Conservation (phyloP, 805 yeast genomes). For the Ogataea pignaliae region DNA sequence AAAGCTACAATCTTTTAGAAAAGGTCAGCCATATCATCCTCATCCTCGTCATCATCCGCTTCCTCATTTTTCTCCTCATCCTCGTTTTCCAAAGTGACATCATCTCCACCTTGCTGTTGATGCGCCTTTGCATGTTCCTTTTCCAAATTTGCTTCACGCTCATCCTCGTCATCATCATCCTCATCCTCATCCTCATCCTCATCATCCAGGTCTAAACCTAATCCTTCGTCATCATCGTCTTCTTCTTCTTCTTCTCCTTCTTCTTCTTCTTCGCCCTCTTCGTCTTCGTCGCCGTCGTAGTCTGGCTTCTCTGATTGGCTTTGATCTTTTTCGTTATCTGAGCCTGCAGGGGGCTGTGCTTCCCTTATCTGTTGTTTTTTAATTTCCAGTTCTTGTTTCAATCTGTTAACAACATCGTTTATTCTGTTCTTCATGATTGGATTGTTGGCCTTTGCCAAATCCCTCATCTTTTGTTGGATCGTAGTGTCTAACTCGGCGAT, state of each 20-base stretch:
- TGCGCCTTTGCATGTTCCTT: slow-evolving; percentile 19
- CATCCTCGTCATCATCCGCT: slow-evolving; percentile 29
- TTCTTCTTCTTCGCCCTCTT: slow-evolving; percentile 43
- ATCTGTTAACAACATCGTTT: slow-evolving; percentile 69
- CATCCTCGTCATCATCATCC: slow-evolving; percentile 19
- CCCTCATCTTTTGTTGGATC: slow-evolving; percentile 67
- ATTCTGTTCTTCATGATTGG: slow-evolving; percentile 86
- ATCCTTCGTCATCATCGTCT: slow-evolving; percentile 16
- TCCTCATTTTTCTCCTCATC: slow-evolving; percentile 30
- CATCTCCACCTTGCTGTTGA: slow-evolving; percentile 26
- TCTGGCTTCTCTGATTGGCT: slow-evolving; percentile 22
- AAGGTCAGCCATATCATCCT: slow-evolving; percentile 28
- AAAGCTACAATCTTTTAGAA: slow-evolving; percentile 9
- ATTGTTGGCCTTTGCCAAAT: slow-evolving; percentile 68
- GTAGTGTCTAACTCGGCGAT: slow-evolving; percentile 76
- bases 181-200: slow-evolving; percentile 25
- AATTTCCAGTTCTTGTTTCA: slow-evolving; percentile 76
- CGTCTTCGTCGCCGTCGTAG: slow-evolving; percentile 65
- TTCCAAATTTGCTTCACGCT: slow-evolving; percentile 24
- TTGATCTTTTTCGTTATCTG: slow-evolving; percentile 26
- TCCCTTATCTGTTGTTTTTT: slow-evolving; percentile 60
- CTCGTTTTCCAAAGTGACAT: slow-evolving; percentile 16
- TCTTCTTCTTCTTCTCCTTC: slow-evolving; percentile 17
- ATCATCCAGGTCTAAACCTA: slow-evolving; percentile 25
- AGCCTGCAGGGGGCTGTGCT: slow-evolving; percentile 27